Conservation (phyloP, 345 rosid genomes). For the Hibiscus syriacus region DNA sequence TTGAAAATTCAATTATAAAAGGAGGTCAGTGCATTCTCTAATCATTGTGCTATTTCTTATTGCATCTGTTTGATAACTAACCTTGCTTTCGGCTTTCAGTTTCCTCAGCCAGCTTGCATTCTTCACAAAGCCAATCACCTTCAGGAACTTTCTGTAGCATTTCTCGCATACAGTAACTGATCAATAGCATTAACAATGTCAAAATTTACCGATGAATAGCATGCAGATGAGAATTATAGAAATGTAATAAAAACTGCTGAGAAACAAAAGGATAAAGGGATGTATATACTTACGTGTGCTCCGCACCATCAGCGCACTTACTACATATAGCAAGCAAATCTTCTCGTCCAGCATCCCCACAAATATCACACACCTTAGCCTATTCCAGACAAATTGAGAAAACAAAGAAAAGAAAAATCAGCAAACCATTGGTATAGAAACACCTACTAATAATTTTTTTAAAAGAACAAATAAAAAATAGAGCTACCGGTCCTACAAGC, state of each 20-base stretch:
- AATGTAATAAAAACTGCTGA: neutral
- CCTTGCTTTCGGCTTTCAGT: conserved; percentile 63
- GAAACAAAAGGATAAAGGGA: neutral
- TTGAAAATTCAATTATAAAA: conserved; percentile 26
- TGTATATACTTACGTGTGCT: conserved; percentile 81
- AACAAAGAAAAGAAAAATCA: conserved; percentile 9
- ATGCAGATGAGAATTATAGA: neutral
- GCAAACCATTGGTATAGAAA: neutral
- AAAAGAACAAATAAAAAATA: neutral
- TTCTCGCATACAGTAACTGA: conserved; percentile 95
- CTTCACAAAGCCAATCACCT: conserved; percentile 97
- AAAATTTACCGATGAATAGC: conserved; percentile 7
- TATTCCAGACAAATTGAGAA: conserved; percentile 28
- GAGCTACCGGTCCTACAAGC: neutral
- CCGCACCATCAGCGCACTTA: conserved; percentile 94
- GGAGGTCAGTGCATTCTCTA: conserved; percentile 1
- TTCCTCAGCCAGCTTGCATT: conserved; percentile 75
- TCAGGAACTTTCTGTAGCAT: conserved; percentile 79
- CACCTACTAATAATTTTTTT: neutral
- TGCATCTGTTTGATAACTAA: conserved; percentile 19
- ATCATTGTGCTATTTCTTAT: neutral
- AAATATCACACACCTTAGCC: conserved; percentile 99
- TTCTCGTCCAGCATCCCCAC: conserved; percentile 99
- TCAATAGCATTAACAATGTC: conserved; percentile 17
- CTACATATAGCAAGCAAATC: conserved; percentile 91